Evolutionary conservation across 73 alveolate species (phyloP).

Genomic region (Loxodes magnus): DNA sequence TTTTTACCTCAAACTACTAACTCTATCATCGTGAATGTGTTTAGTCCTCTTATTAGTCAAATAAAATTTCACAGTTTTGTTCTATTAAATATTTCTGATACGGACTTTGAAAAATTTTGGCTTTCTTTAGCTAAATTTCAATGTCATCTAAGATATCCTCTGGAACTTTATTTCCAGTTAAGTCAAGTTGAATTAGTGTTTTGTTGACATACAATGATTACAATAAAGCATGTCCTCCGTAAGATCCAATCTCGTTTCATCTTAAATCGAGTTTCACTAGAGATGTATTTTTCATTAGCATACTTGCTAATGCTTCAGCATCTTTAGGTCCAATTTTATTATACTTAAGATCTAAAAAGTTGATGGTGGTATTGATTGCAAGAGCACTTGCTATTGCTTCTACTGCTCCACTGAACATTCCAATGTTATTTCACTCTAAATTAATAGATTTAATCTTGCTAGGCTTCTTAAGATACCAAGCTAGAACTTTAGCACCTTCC

Average conservation of each 20-base stretch:
- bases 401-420: slow-evolving; percentile 25
- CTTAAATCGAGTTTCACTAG: slow-evolving; percentile 25
- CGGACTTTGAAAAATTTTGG: no score
- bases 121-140: no score
- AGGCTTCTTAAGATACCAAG: slow-evolving; percentile 10
- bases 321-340: slow-evolving; percentile 38
- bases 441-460: slow-evolving; percentile 6
- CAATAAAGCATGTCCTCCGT: slow-evolving; percentile 27
- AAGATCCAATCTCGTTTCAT: slow-evolving; percentile 37
- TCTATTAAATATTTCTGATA: no score
- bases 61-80: no score
- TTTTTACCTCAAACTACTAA: no score
- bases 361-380: slow-evolving; percentile 14
- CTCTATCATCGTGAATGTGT: no score
- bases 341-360: slow-evolving; percentile 22
- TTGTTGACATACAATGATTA: slow-evolving; percentile 10
- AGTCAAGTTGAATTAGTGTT: slow-evolving; percentile 11
- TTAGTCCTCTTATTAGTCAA: no score
- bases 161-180: slow-evolving; percentile 35
- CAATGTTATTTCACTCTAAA: slow-evolving; percentile 39
- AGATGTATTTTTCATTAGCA: slow-evolving; percentile 16
- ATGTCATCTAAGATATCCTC: slow-evolving; percentile 23
- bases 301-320: slow-evolving; percentile 11
- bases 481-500: slow-evolving; percentile 23
- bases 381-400: slow-evolving; percentile 20